Evolutionary conservation across 2,329 filamentous ascomycete genomes (phyloP), one percentile per base, ranked within the genome.

Genomic region (Xylaria sp.): DNA sequence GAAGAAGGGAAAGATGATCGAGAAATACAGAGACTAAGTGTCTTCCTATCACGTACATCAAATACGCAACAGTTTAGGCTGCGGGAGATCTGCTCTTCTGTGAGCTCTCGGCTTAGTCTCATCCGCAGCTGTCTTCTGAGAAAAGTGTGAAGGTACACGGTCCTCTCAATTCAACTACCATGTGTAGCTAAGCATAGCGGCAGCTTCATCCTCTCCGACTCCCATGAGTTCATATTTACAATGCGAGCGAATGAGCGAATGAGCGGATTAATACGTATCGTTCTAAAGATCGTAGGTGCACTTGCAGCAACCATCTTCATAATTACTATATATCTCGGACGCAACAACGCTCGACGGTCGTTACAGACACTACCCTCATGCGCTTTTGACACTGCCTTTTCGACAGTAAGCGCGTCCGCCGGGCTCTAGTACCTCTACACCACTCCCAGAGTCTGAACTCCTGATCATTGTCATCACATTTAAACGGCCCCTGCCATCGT

Each of bases 1-100:
- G 76, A 84, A 61, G 77, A 79, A 45, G 77, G 74, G 2, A 76
- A 76, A 21, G 86, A 89, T 68, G 74, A 75, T 21, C 76, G 76
- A 38, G 87, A 89, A 70, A 70, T 89, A n/a, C 76, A 78, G 31
- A 81, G 79, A 68, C 74, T 89, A 38, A 78, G 83, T 47, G 58
- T 67, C 23, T 75, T 75, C 57, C 61, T 75, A 4, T 60, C 70
- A 33, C 68, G 65, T n/a, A 53, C 56, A 19, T 51, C 52, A 6
- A 60, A 35, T 35, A 57, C 28, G 23, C 28, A 42, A n/a, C 53
- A 35, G 4, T 40, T 40, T 5, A 54, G 31, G 31, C 8, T 63
- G 25, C 56, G 50, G n/a, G 21, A 40, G 28, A 38, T 65, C 35
- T 7, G 33, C 40, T 46, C 63, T 8, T 60, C 63, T 19, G 42